These are phyloP conservation scores for Begonia masoniana DNA, from an alignment of 306 rosid species.

Conservation along the genomic window DNA sequence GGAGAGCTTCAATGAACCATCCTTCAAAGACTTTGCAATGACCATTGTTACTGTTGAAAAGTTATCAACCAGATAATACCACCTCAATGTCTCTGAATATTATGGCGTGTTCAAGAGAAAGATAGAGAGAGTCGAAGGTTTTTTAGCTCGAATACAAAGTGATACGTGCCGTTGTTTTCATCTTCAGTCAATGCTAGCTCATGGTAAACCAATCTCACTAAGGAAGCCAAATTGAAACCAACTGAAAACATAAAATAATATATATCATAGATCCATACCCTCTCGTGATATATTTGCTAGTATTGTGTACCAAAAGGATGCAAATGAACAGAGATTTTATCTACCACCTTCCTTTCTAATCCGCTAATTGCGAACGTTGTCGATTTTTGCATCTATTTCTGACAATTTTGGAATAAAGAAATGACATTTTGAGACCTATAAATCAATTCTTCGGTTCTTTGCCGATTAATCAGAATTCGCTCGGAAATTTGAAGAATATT, in stretches of 20 bases:
- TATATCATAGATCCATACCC: conserved; percentile 36
- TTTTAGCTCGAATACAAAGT: too few species aligned
- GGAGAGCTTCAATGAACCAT: conserved; percentile 82
- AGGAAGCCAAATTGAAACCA: background rate
- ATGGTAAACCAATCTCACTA: background rate
- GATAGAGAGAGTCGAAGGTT: background rate
- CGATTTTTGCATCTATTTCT: too few species aligned
- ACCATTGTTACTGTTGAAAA: conserved; percentile 53
- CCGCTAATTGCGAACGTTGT: too few species aligned
- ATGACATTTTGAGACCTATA: too few species aligned
- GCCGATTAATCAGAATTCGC: too few species aligned
- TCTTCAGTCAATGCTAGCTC: too few species aligned
- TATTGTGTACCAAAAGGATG: conserved; percentile 69
- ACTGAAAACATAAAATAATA: background rate
- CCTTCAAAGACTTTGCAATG: conserved; percentile 60
- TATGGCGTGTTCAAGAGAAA: background rate
- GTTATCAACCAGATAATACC: too few species aligned
- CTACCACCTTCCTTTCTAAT: too few species aligned
- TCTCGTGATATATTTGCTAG: conserved; percentile 65
- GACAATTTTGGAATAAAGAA: too few species aligned
- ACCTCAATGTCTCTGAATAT: too few species aligned
- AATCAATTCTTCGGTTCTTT: too few species aligned
- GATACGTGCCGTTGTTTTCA: background rate
- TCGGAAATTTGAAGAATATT: too few species aligned
- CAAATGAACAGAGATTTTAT: conserved; percentile 45